Conservation (phyloP, 2,329 filamentous ascomycete species). For the Paecilomyces fulvus region DNA sequence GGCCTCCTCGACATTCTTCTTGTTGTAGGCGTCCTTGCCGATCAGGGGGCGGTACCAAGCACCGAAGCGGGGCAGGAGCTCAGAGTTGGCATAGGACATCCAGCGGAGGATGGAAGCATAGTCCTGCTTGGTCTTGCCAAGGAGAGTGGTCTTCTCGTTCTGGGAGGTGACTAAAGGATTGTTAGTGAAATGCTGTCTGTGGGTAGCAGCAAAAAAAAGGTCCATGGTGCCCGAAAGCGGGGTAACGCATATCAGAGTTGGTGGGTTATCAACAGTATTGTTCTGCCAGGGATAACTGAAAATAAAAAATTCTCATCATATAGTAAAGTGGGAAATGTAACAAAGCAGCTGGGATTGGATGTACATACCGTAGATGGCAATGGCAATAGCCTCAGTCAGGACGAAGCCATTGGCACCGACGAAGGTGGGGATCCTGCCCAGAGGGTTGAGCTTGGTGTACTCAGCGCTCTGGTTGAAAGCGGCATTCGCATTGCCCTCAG, state of each 20-base stretch:
- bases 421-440: slow-evolving; percentile 89
- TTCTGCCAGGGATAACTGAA: slow-evolving; percentile 99
- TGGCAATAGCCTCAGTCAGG: slow-evolving; percentile 84
- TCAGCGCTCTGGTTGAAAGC: slow-evolving; percentile 59
- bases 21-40: slow-evolving; percentile 84
- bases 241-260: slow-evolving; percentile 73
- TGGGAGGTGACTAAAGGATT: slow-evolving; percentile 75
- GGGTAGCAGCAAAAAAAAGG: slow-evolving; percentile 8
- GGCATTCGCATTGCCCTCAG: slow-evolving; percentile 42
- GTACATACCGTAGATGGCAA: slow-evolving; percentile 92
- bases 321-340: slow-evolving; percentile 25
- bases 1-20: slow-evolving; percentile 85
- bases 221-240: slow-evolving; percentile 14
- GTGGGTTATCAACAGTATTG: slow-evolving; percentile 64
- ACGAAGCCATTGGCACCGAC: slow-evolving; percentile 84
- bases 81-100: slow-evolving; percentile 93
- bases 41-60: slow-evolving; percentile 80
- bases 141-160: slow-evolving; percentile 99
- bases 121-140: slow-evolving; percentile 99
- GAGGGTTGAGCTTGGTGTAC: slow-evolving; percentile 76
- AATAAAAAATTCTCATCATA: slow-evolving; percentile 66
- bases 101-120: slow-evolving; percentile 96
- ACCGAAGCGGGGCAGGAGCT: slow-evolving; percentile 66
- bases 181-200: slow-evolving; percentile 17
- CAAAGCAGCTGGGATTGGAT: slow-evolving; percentile 12